Evolutionary conservation across 768 basidiomycete species (phyloP).

Genomic region (Suillus sp.): DNA sequence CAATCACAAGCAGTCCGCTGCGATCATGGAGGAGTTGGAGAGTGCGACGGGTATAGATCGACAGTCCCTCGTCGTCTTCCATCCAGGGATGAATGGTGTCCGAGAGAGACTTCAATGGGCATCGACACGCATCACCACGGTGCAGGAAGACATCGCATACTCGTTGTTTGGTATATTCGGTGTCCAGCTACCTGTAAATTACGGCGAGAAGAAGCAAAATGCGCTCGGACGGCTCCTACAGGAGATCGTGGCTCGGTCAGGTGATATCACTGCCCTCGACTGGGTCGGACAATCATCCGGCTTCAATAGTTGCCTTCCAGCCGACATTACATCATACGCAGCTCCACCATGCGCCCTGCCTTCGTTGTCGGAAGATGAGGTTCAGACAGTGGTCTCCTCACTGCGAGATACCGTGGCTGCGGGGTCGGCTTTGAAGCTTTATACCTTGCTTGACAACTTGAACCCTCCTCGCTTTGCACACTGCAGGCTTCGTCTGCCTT

Average conservation of each 20-base stretch:
- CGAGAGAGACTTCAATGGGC: slow-evolving; percentile 27
- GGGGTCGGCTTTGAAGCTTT: background rate
- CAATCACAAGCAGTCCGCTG: slow-evolving; percentile 17
- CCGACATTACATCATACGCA: slow-evolving; percentile 12
- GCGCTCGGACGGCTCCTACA: slow-evolving; percentile 12
- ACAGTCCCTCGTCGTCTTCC: slow-evolving; percentile 8
- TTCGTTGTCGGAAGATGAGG: background rate
- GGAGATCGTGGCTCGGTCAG: slow-evolving; percentile 17
- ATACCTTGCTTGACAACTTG: background rate
- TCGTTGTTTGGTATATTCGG: too few species aligned
- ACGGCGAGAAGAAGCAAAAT: too few species aligned
- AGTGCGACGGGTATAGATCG: slow-evolving; percentile 17
- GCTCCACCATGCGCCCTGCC: background rate
- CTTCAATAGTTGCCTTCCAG: slow-evolving; percentile 27
- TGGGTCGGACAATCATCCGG: slow-evolving; percentile 22
- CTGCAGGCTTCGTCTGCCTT: background rate
- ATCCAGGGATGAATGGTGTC: slow-evolving; percentile 13
- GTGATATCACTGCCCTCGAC: slow-evolving; percentile 19
- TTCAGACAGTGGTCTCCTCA: background rate
- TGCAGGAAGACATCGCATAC: slow-evolving; percentile 20
- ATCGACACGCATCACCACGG: slow-evolving; percentile 22
- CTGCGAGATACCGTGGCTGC: background rate
- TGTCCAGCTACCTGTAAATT: too few species aligned
- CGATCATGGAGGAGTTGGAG: slow-evolving; percentile 21
- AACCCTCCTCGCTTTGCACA: background rate